These are phyloP conservation scores for Alternaria postmessia DNA, from an alignment of 2,329 filamentous ascomycete species.

Conservation along the genomic window DNA sequence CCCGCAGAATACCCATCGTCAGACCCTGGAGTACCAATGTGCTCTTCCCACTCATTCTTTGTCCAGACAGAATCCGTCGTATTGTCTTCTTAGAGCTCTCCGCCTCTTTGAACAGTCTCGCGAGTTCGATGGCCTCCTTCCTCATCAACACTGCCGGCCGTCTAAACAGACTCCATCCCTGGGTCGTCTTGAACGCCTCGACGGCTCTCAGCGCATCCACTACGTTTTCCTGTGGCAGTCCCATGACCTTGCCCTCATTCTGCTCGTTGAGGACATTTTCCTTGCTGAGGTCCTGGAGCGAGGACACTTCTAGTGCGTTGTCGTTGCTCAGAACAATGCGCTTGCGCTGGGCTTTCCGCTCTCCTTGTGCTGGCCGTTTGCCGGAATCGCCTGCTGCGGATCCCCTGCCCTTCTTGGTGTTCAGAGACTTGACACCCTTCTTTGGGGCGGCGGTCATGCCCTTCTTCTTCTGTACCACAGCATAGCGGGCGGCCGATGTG, in stretches of 20 bases:
- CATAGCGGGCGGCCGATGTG: constrained; percentile 42
- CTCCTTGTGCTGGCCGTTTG: constrained; percentile 72
- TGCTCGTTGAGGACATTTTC: constrained; percentile 52
- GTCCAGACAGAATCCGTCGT: constrained; percentile 75
- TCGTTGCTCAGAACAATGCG: constrained; percentile 92
- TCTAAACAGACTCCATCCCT: constrained; percentile 87
- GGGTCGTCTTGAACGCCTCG: constrained; percentile 89
- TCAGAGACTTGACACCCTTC: constrained; percentile 51
- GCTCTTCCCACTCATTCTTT: constrained; percentile 83
- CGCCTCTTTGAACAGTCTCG: constrained; percentile 55
- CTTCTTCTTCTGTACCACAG: constrained; percentile 39
- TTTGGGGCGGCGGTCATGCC: constrained; percentile 39
- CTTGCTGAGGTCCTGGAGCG: constrained; percentile 70
- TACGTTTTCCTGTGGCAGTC: constrained; percentile 71
- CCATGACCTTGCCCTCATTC: constrained; percentile 71
- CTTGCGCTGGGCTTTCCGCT: constrained; percentile 87
- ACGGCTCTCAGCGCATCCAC: constrained; percentile 83
- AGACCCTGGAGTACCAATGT: constrained; percentile 84
- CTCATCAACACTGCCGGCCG: constrained; percentile 81
- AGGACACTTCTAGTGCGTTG: constrained; percentile 82
- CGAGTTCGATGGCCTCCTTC: constrained; percentile 77
- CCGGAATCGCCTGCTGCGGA: constrained; percentile 52
- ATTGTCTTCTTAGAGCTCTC: constrained; percentile 68
- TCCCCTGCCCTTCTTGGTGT: constrained; percentile 54
- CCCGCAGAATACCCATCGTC: constrained; percentile 79